Evolutionary conservation across 1,284 basidiomycete genomes (phyloP).

Genomic region (Cutaneotrichosporon mucoides): DNA sequence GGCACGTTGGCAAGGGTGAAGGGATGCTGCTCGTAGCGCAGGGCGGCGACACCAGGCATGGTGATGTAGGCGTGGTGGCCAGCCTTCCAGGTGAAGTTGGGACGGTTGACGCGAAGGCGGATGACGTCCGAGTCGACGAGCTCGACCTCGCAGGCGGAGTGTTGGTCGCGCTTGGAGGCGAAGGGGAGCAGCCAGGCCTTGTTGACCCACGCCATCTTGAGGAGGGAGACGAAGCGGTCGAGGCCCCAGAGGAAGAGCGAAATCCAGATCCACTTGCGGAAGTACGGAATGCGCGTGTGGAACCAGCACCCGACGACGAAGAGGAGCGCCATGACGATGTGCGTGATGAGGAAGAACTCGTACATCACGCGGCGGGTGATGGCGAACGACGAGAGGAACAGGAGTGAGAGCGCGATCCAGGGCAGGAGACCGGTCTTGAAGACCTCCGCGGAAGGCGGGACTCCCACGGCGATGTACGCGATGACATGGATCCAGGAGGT

Average conservation of each 20-base stretch:
- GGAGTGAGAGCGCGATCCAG: constrained; percentile 25
- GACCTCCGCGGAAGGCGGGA: constrained; percentile 8
- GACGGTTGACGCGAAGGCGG: constrained; percentile 8
- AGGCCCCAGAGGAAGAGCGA: constrained; percentile 56
- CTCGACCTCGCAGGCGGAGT: constrained; percentile 46
- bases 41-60: constrained; percentile 33
- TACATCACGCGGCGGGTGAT: constrained; percentile 49
- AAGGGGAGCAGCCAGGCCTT: constrained; percentile 47
- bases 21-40: constrained; percentile 45
- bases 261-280: constrained; percentile 1
- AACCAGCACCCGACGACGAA: constrained; percentile 19
- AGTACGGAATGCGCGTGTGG: constrained; percentile 8
- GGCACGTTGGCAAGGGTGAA: constrained; percentile 39
- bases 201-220: constrained; percentile 57
- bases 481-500: too few species aligned
- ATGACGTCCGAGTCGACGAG: constrained; percentile 52
- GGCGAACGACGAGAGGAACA: constrained; percentile 52
- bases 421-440: background rate
- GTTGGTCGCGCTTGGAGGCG: constrained; percentile 19
- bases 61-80: constrained; percentile 42
- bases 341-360: constrained; percentile 54
- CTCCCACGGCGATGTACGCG: constrained; percentile 14
- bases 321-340: constrained; percentile 47
- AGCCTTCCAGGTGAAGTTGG: constrained; percentile 26
- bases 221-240: constrained; percentile 58